A percentile compares a stretch with the other conserved stretches of the same genome.
Conservation (phyloP, 306 rosid species). For the Benincasa hispida region DNA sequence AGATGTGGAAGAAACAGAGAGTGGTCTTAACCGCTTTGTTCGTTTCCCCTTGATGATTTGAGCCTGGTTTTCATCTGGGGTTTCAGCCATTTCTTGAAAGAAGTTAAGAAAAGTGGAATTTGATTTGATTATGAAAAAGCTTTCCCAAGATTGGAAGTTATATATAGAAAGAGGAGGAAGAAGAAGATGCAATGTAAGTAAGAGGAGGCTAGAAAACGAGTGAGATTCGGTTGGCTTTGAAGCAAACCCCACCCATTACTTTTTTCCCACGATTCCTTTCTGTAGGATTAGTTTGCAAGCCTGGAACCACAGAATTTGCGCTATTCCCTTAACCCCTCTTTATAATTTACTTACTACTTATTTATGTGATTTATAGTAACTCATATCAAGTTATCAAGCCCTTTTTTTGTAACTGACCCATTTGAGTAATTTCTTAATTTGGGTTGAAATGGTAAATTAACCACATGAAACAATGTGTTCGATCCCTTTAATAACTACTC, state of each 20-base stretch:
- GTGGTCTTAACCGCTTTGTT: constrained; percentile 48
- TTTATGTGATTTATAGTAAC: not conserved
- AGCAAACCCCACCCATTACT: constrained; percentile 96
- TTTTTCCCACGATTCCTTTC: constrained; percentile 76
- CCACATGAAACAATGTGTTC: too few relatives aligned
- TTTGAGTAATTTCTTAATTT: not conserved
- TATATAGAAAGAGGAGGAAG: constrained; percentile 14
- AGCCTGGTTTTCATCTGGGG: constrained; percentile 20
- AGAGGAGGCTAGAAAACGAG: constrained; percentile 65
- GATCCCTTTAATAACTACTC: too few relatives aligned
- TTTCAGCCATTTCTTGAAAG: constrained; percentile 15
- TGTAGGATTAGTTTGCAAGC: constrained; percentile 84
- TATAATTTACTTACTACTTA: not conserved
- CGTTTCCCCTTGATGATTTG: constrained; percentile 54
- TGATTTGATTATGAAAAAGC: constrained; percentile 17
- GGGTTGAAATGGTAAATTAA: too few relatives aligned
- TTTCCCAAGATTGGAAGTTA: constrained; percentile 36
- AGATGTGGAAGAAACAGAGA: constrained; percentile 14
- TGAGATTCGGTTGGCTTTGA: constrained; percentile 97
- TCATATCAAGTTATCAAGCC: not conserved
- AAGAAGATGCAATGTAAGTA: constrained; percentile 41
- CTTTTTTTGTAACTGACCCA: not conserved
- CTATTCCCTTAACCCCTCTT: not conserved
- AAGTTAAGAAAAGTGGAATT: not conserved
- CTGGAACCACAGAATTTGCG: constrained; percentile 40